Base-by-base conservation (phyloP, 768 basidiomycete species). In the Phlegmacium glaucopus region DNA sequence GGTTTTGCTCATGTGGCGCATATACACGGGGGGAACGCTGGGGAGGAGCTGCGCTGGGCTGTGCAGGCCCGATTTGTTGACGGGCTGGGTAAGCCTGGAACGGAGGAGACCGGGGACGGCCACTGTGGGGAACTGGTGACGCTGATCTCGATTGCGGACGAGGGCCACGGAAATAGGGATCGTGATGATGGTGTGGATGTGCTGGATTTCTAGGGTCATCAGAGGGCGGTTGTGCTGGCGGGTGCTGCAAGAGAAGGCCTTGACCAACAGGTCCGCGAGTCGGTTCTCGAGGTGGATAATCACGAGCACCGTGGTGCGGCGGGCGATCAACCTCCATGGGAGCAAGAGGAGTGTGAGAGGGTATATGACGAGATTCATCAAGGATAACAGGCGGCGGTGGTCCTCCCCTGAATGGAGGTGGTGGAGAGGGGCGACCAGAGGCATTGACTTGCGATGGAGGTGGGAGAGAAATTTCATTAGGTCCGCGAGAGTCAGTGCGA, bases 301-400 rank as follows among this genome's bases (percentile, higher is more conserved):
- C 83, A 15, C 84, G 76, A 32, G 55, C 54, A 48, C 46, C 55
- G 34, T 77, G 79, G 48, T 74, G 67, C 49, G 71, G 70, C 17
- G 79, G 78, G 6, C 80, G 74, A 44, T 87, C 84, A 7, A 86
- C 75, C 11, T 81, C 80, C 89, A 92, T 92, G 0, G 89, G 88
- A 5, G 88, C 89, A 17, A 92, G 72, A 2, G 78, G 84, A 0
- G 85, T 79, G 51, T 87, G 86, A 4, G 80, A 78, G 8, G 79
- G 77, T 0, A 72, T 61, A 45, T 87, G 86, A n/a, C 85, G 77
- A 7, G 72, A 72, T 56, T 91, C 90, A 50, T 90, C 88, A 8
- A 91, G 66, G 43, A 87, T 76, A 34, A 91, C 84, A 9, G 90
- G 89, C 6, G 90, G 89, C 0, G 89, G 90, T 3, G 87, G 85